Evolutionary conservation across 2,329 filamentous ascomycete genomes (phyloP).

Genomic region (Cladorrhinum sp.): DNA sequence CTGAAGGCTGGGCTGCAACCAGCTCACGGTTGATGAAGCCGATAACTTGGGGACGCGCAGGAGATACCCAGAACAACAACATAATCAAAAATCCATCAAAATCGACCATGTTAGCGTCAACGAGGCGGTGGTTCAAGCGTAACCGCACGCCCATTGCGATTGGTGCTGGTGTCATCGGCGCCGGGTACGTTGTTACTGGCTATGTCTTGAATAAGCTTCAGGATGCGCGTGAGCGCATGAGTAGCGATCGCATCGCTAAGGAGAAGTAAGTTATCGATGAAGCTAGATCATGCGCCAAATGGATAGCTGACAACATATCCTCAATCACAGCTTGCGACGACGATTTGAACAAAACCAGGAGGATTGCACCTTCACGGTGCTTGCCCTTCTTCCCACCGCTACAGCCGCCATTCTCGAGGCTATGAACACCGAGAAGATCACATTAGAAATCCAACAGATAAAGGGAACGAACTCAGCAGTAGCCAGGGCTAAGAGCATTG

Average conservation of each 20-base stretch:
- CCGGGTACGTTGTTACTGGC: constrained; percentile 86
- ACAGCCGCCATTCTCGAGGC: constrained; percentile 84
- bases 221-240: constrained; percentile 94
- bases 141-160: constrained; percentile 89
- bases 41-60: background rate
- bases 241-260: constrained; percentile 89
- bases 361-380: constrained; percentile 95
- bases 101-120: constrained; percentile 60
- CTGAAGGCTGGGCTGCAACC: background rate
- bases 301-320: constrained; percentile 3
- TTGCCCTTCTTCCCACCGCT: constrained; percentile 90
- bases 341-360: constrained; percentile 99
- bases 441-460: constrained; percentile 90
- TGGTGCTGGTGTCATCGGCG: constrained; percentile 81
- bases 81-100: background rate
- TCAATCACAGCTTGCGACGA: constrained; percentile 71
- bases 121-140: constrained; percentile 86
- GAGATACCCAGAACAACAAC: background rate
- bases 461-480: constrained; percentile 57
- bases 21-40: background rate
- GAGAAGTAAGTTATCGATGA: constrained; percentile 68
- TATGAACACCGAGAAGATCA: constrained; percentile 88
- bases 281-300: background rate
- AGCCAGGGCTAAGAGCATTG: constrained; percentile 44
- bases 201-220: constrained; percentile 90